Base-by-base conservation (phyloP, 192 early-diverging fungal genomes). In the Rhizoclosmatium sp. region DNA sequence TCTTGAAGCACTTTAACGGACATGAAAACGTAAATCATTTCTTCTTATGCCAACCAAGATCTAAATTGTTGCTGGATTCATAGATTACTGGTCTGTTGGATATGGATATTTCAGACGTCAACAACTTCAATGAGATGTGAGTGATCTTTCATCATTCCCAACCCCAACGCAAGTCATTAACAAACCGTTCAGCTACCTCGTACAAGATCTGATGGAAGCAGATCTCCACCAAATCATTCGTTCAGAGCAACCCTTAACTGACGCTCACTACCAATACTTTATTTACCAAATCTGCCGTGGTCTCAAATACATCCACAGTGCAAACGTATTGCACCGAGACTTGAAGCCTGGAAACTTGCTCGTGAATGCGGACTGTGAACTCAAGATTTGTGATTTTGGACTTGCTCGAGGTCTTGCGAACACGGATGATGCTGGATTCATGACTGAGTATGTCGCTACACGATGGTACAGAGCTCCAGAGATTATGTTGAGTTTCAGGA, bases 241-340 rank as follows among this genome's bases (percentile, higher is more conserved):
- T 65, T 94, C 94, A 3, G 91, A 86, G 47, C 98, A 99, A 88
- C 92, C 92, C 65, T 88, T 99, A 59, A 94, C 95, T 39, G 95
- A 98, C 82, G 93, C 96, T 69, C 98, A 99, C 85, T 97, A 91
- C 81, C 98, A 99, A 83, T 99, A 99, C 87, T 99, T 99, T 85
- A 91, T 98, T 74, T 99, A 97, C 86, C 98, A 99, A 83, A 94
- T 98, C 40, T 84, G 95, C 69, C 93, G 97, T 70, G 98, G 96
- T 5, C 91, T 99, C 69, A 99, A 99, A 83, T 97, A 95, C 81
- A 96, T 99, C 88, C 98, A 99, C 82, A 97, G 97, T 21, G 98
- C 97, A 46, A 96, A 96, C 78, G 94, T 99, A 23, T 85, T 99
- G 23, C 97, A 99, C 82, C 94, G 97, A 76, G 98, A 99, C 89